phyloP scores from a whole-genome alignment of 139 green algal species.

The Chlorella sp. region DNA sequence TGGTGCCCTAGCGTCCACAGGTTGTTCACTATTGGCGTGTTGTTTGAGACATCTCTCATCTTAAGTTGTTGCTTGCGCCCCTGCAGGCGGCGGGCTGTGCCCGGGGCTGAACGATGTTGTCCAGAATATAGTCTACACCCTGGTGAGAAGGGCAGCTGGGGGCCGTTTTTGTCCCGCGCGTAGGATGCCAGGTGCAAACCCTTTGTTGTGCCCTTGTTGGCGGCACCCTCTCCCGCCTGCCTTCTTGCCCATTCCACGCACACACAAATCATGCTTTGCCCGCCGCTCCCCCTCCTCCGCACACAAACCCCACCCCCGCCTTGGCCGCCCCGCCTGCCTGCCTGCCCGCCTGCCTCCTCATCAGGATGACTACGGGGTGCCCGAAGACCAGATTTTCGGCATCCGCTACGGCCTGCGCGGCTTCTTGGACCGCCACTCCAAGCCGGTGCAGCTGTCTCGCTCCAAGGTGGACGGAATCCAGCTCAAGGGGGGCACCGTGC shows the following conservation, averaged over 20 bases:
- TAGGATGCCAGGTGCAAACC: neutral
- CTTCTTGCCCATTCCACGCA: neutral
- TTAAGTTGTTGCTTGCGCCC: neutral
- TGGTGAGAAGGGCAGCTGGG: constrained; percentile 72
- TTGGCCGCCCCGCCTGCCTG: no score
- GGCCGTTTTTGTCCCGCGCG: neutral
- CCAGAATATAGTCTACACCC: constrained; percentile 86
- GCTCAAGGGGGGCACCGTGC: constrained; percentile 90
- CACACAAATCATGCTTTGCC: neutral
- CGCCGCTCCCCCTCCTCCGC: no score
- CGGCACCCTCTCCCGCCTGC: no score
- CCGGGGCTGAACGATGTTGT: constrained; percentile 97
- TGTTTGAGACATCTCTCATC: no score
- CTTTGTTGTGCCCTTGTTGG: no score
- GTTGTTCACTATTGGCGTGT: no score
- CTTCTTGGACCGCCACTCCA: constrained; percentile 88
- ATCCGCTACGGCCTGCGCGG: constrained; percentile 92
- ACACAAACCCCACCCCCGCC: no score
- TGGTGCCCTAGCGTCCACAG: no score
- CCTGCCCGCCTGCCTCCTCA: constrained; percentile 25
- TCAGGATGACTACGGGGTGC: constrained; percentile 85
- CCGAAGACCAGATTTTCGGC: constrained; percentile 89
- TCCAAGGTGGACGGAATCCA: constrained; percentile 92
- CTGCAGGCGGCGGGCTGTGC: constrained; percentile 90
- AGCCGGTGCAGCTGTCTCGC: constrained; percentile 85